phyloP scores from a whole-genome alignment of 768 basidiomycete genomes.

The Rhizopogon rudus region DNA sequence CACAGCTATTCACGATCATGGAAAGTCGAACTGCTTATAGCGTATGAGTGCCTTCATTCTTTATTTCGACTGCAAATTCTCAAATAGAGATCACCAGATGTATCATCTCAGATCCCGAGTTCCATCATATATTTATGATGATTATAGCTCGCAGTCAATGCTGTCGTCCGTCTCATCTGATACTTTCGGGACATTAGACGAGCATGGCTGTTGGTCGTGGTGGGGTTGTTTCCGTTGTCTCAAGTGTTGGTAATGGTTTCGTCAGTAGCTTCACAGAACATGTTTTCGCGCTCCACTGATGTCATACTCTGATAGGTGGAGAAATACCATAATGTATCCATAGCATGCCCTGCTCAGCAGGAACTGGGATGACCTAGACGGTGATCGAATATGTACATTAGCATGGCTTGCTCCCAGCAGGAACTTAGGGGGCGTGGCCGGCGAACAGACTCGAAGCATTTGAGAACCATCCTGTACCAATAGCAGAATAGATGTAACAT shows the following conservation, averaged over 20 bases:
- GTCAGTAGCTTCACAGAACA: background rate
- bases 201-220: conserved; percentile 18
- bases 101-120: conserved; percentile 4
- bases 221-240: conserved; percentile 15
- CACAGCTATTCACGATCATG: conserved; percentile 6
- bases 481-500: background rate
- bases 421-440: too few species aligned
- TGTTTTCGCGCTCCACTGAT: background rate
- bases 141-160: conserved; percentile 14
- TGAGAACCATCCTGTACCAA: background rate
- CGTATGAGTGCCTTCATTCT: conserved; percentile 5
- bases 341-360: background rate
- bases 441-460: too few species aligned
- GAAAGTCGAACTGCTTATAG: conserved; percentile 2
- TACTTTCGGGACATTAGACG: conserved; percentile 13
- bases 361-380: background rate
- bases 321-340: background rate
- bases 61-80: too few species aligned
- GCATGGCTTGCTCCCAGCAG: too few species aligned
- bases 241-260: conserved; percentile 18
- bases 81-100: conserved; percentile 1
- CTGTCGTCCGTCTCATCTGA: conserved; percentile 20
- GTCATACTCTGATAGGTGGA: background rate
- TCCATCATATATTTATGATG: conserved; percentile 15
- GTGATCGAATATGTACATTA: background rate